Evolutionary conservation across 352 stramenopile species (phyloP), one percentile per base, ranked within the genome.

Genomic region (Globisporangium takayamanum): DNA sequence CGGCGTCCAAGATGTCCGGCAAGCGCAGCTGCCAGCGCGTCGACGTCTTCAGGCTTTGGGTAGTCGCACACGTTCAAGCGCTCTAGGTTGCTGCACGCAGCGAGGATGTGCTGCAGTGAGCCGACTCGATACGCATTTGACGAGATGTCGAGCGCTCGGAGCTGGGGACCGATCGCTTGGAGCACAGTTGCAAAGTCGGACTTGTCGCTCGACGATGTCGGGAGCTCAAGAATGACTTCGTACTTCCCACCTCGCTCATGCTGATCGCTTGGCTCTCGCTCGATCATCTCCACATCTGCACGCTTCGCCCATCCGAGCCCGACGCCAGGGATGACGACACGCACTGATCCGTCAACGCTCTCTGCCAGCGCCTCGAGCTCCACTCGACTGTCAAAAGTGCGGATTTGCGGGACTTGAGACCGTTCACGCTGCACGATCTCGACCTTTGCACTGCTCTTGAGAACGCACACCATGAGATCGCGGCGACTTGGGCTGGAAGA

Each of bases 331-430:
- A 52, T 28, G 4, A 59, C 42, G 10, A 58, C 42, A 41, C 53
- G 51, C 42, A 58, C 7, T 2, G 53, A 30, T 20, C 53, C 42
- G 20, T 58, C 18, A 5, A 11, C 7, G 20, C 5, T 7, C 2
- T 52, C 28, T 26, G 2, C 26, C 1, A 52, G 53, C n/a, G 53
- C 53, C 20, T 59, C 53, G 3, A 59, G 12, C 15, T 42, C 53
- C 10, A 46, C 26, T 5, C 28, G 28, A 10, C 45, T 33, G 2
- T 15, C 11, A 26, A 59, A 36, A 1, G 53, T 52, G 16, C 41
- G 26, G 1, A 16, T 22, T 26, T 12, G 44, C 11, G 44, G 20
- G 20, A 26, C 44, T 49, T 20, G 44, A 5, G 39, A 45, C 1
- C 39, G 39, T 7, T 20, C 39, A n/a, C 4, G 39, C 39, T 18